Evolutionary conservation across 257 asterid species (phyloP).

Genomic region (Sherardia arvensis): DNA sequence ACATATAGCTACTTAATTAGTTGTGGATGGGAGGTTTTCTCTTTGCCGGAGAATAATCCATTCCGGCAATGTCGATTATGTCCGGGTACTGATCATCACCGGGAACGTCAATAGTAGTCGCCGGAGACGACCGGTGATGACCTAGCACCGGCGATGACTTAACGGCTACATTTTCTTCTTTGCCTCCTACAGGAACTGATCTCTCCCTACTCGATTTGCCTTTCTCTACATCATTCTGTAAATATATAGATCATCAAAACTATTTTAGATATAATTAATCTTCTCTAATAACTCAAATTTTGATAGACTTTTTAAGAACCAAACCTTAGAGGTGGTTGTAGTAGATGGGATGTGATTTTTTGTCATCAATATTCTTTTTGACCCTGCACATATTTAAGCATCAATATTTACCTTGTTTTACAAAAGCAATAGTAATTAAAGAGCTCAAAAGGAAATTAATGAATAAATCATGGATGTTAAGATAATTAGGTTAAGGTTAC

Average conservation of each 20-base stretch:
- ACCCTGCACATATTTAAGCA: conserved; percentile 39
- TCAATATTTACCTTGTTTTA: too few species aligned
- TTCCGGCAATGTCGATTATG: conserved; percentile 53
- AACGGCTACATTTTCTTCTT: conserved; percentile 24
- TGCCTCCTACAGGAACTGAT: conserved; percentile 4
- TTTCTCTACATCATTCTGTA: conserved; percentile 26
- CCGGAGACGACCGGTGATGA: conserved; percentile 11
- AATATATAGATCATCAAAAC: conserved; percentile 6
- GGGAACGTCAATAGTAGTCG: conserved; percentile 6
- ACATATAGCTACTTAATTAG: conserved; percentile 12
- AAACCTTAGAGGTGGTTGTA: conserved; percentile 38
- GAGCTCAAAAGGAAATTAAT: too few species aligned
- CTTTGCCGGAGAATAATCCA: conserved; percentile 77
- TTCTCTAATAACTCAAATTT: not conserved
- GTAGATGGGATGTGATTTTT: conserved; percentile 21
- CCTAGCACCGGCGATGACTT: conserved; percentile 20
- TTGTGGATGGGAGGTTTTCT: conserved; percentile 79
- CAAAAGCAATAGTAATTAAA: too few species aligned
- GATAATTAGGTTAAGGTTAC: not conserved
- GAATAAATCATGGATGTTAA: not conserved
- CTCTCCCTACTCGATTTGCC: conserved; percentile 21
- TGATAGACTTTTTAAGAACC: conserved; percentile 14
- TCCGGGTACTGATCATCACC: conserved; percentile 35
- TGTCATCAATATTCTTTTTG: conserved; percentile 43
- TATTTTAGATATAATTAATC: not conserved